Evolutionary conservation across 495 filamentous ascomycete genomes (phyloP).

Genomic region (Oidiodendron maius): DNA sequence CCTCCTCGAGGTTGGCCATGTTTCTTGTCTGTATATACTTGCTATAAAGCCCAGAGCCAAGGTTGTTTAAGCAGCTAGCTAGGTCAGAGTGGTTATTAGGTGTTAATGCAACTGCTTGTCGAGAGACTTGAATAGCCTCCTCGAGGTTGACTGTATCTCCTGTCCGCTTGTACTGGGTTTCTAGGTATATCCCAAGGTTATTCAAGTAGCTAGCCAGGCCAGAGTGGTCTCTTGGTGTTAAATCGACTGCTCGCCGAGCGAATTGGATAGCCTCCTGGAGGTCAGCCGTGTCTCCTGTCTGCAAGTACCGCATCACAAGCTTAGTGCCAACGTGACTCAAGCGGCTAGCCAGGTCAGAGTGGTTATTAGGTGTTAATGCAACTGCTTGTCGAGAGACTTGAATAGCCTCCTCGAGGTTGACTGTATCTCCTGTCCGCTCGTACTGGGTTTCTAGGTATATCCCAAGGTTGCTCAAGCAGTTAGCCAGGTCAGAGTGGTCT

Average conservation of each 20-base stretch:
- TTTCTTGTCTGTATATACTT: background rate
- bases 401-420: background rate
- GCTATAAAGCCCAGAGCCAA: background rate
- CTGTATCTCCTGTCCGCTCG: background rate
- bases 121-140: background rate
- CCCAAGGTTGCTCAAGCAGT: background rate
- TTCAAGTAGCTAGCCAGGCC: background rate
- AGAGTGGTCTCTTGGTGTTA: background rate
- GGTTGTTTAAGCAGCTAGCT: background rate
- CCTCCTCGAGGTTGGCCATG: background rate
- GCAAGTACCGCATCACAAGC: background rate
- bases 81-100: background rate
- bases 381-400: background rate
- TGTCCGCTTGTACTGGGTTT: background rate
- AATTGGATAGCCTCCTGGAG: background rate
- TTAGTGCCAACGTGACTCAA: background rate
- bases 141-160: background rate
- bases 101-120: too few species aligned
- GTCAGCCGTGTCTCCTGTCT: background rate
- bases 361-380: background rate
- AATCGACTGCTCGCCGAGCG: background rate
- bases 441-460: background rate
- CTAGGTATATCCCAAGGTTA: background rate
- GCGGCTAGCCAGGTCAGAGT: background rate
- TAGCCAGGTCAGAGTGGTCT: background rate